Conservation (phyloP, 1,284 basidiomycete genomes). For the Peniophora sp. region DNA sequence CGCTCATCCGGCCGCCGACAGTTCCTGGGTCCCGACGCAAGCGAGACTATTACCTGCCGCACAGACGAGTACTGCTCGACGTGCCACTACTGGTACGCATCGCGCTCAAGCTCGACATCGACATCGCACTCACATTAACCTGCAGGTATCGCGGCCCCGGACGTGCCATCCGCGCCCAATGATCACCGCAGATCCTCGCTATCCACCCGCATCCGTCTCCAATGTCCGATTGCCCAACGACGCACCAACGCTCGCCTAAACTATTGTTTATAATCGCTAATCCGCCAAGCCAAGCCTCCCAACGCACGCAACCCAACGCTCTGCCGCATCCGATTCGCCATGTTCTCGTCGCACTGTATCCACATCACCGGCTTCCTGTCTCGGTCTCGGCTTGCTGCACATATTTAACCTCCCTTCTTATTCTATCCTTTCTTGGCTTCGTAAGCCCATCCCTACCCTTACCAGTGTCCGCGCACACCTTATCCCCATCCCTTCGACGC, state of each 20-base stretch:
- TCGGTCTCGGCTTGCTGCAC: not conserved
- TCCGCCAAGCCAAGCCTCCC: not conserved
- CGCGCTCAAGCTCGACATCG: not conserved
- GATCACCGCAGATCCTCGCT: not conserved
- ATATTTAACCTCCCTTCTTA: not conserved
- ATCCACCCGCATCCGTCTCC: not conserved
- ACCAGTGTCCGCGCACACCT: not conserved
- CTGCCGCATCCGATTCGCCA: not conserved
- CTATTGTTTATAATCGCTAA: too few relatives aligned
- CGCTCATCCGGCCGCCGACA: constrained; percentile 20
- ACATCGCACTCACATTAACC: not conserved
- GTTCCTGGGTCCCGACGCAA: constrained; percentile 63
- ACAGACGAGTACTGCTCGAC: constrained; percentile 51
- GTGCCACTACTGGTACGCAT: constrained; percentile 58
- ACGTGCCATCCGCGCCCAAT: not conserved
- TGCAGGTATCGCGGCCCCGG: not conserved
- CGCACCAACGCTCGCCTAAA: not conserved
- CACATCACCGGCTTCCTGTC: not conserved
- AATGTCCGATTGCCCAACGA: not conserved
- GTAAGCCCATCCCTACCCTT: not conserved
- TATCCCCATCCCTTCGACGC: not conserved
- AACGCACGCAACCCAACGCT: not conserved
- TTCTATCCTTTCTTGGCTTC: not conserved
- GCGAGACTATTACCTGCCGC: constrained; percentile 46
- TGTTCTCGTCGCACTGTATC: not conserved